A percentile compares a stretch with the other conserved stretches of the same genome.
These are phyloP conservation scores for Penicillium arizonense DNA, from an alignment of 495 filamentous ascomycete genomes.

Conservation along the genomic window DNA sequence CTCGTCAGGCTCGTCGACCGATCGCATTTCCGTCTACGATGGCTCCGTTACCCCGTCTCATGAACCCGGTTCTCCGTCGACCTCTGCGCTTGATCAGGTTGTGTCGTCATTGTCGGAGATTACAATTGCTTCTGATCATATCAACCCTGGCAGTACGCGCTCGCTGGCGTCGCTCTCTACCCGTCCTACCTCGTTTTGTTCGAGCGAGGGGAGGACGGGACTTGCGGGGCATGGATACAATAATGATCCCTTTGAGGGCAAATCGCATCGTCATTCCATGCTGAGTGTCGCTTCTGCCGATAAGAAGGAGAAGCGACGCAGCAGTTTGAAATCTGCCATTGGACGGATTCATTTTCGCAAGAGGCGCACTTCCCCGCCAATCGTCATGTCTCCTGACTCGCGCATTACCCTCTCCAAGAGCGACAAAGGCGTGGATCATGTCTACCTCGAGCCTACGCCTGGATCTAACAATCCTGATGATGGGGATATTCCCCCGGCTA, in stretches of 20 bases:
- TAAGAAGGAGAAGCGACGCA: constrained; percentile 33
- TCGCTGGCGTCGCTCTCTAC: constrained; percentile 44
- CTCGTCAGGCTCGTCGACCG: constrained; percentile 40
- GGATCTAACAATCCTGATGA: background rate
- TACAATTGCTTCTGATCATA: constrained; percentile 34
- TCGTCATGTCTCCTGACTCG: constrained; percentile 30
- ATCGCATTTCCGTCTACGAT: constrained; percentile 35
- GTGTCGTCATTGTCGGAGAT: constrained; percentile 37
- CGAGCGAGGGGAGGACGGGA: constrained; percentile 32
- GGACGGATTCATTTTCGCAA: constrained; percentile 41
- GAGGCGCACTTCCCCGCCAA: constrained; percentile 31
- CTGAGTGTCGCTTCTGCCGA: constrained; percentile 32
- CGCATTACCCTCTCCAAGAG: constrained; percentile 27
- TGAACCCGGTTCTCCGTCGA: constrained; percentile 17
- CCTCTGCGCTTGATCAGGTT: constrained; percentile 30
- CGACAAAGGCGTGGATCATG: constrained; percentile 26
- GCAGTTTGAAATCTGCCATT: constrained; percentile 39
- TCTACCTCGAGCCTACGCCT: constrained; percentile 28
- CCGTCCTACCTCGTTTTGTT: constrained; percentile 43
- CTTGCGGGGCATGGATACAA: constrained; percentile 12
- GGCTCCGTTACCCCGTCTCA: constrained; percentile 25
- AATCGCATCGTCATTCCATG: constrained; percentile 27
- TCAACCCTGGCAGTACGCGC: constrained; percentile 36
- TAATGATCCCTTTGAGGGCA: constrained; percentile 7
- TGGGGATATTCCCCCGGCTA: constrained; percentile 1